Evolutionary conservation across 2,329 filamentous ascomycete species (phyloP).

Genomic region (Trichoderma semiorbis): DNA sequence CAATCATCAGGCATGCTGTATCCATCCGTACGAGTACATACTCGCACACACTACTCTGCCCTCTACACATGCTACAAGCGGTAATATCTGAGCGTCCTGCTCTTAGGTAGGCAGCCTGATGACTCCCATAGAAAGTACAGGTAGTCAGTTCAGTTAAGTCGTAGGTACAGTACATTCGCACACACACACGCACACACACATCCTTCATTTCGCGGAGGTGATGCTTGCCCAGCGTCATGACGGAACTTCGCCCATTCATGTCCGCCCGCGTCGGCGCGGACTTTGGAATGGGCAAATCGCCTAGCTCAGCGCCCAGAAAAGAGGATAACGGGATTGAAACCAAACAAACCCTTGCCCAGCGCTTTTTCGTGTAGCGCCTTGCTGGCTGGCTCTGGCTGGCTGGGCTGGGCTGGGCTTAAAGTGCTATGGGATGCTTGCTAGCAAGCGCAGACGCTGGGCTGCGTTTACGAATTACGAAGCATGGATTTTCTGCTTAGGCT

Average conservation of each 20-base stretch:
- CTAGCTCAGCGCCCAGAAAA: not conserved
- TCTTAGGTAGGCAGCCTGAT: not conserved
- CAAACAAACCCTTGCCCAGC: not conserved
- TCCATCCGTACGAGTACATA: not conserved
- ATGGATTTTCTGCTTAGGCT: not conserved
- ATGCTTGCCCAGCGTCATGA: not conserved
- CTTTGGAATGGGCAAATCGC: constrained; percentile 1
- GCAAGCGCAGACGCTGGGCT: not conserved
- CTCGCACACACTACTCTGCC: not conserved
- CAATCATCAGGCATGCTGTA: not conserved
- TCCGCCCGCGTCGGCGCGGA: constrained; percentile 15
- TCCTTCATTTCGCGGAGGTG: not conserved
- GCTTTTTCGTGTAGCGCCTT: not conserved
- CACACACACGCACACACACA: not conserved
- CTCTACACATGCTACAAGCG: not conserved
- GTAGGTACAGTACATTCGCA: not conserved
- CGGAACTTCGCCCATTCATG: not conserved
- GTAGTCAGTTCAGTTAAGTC: not conserved
- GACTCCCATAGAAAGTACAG: not conserved
- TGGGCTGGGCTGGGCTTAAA: not conserved
- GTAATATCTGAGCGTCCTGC: not conserved
- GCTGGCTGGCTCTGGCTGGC: not conserved
- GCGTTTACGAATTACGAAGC: not conserved
- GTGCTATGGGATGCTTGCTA: not conserved
- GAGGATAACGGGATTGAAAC: not conserved